Evolutionary conservation across 768 basidiomycete genomes (phyloP), one percentile per base, ranked within the genome.

Genomic region (Amanita polypyramis): DNA sequence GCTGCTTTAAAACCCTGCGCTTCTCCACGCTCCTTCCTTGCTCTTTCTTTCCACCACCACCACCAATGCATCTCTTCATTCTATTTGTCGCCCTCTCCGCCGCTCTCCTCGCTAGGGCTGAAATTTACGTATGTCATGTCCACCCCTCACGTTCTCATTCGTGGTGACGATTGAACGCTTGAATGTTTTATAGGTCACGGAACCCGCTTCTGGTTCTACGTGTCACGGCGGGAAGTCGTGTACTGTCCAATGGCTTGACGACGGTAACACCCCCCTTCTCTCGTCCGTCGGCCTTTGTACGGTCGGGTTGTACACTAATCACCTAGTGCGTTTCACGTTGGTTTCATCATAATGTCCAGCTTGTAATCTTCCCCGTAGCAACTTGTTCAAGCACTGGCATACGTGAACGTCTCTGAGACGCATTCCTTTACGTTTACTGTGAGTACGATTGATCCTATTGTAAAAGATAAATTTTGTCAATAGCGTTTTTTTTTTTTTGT

Each of bases 201-300:
- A 37, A 7, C 49, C 49, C 34, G 1, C 5, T 12, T 5, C 43
- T 10, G 49, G 36, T 12, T 19, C 32, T 4, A 7, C 27, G 5
- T 50, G 42, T 32, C 36, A 44, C 37, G 49, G 49, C 17, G 49
- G 42, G 14, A 30, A 50, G 35, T 19, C 49, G 6, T 43, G 42
- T 34, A 38, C 41, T 10, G 40, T 50, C 29, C 3, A 19, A 7
- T 50, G 49, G 49, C 10, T 44, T 8, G 49, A 50, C 11, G 42
- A 50, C n/a, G 49, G 49, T 14, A 4, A 11, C 12, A 8, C 27
- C 14, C 49, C 49, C 5, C 36, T 44, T 23, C 49, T 50, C n/a
- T 25, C 33, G 6, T 11, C 3, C 23, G 29, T 50, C 21, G 49
- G 42, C 14, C n/a, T 27, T 17, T n/a, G 12, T 11, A 33, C 9